Evolutionary conservation across 2,329 filamentous ascomycete species (phyloP).

Genomic region (Neocatenulostroma microsporum): DNA sequence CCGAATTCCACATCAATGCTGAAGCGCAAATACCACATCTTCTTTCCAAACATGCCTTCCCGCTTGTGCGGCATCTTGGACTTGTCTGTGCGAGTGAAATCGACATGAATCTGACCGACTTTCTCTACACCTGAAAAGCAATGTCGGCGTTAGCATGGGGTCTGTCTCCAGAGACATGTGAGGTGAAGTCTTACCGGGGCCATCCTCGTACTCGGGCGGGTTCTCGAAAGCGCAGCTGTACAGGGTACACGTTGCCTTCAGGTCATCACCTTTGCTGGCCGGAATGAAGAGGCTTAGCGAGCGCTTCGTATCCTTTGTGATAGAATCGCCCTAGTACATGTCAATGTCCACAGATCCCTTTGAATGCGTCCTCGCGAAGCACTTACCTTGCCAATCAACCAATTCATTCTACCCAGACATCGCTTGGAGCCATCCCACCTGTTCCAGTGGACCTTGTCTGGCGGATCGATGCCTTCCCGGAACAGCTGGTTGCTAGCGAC

Average conservation of each 20-base stretch:
- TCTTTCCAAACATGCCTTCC: background rate
- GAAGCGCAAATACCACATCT: conserved; percentile 1
- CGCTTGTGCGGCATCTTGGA: background rate
- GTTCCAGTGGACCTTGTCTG: conserved; percentile 1
- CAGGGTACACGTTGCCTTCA: background rate
- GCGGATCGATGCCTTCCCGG: conserved; percentile 9
- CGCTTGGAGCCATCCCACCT: conserved; percentile 6
- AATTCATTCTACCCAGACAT: conserved; percentile 8
- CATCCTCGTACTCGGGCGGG: conserved; percentile 1
- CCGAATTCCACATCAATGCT: no score
- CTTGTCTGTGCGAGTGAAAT: background rate
- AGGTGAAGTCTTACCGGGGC: background rate
- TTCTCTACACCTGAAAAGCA: background rate
- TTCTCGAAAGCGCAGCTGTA: background rate
- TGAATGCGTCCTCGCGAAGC: no score
- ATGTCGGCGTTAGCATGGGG: background rate
- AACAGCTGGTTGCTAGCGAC: conserved; percentile 5
- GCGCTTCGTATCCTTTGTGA: background rate
- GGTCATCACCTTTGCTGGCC: background rate
- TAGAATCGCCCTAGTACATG: background rate
- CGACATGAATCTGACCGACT: background rate
- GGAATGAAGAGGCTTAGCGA: background rate
- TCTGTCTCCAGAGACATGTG: background rate
- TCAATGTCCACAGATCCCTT: no score
- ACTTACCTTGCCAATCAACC: conserved; percentile 6